Evolutionary conservation across 768 basidiomycete species (phyloP).

Genomic region (Tricholoma sp.): DNA sequence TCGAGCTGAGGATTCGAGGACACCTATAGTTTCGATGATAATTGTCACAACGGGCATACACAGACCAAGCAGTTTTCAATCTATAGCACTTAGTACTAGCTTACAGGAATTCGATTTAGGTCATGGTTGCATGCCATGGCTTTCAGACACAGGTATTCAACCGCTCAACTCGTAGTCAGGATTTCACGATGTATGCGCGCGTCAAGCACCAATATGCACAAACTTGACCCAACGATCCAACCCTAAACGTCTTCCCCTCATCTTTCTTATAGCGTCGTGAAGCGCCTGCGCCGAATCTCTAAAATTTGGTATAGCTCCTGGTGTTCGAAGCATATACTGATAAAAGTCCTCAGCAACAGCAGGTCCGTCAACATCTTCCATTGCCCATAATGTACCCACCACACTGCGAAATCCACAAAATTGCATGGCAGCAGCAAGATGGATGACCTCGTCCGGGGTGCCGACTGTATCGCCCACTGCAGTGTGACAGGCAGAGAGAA

Average conservation of each 20-base stretch:
- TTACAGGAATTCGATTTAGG: no score
- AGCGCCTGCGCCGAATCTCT: neutral
- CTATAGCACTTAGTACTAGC: no score
- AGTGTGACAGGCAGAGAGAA: conserved; percentile 12
- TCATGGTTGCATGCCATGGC: no score
- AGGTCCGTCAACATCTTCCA: neutral
- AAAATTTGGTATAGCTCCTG: no score
- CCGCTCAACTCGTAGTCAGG: no score
- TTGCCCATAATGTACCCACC: neutral
- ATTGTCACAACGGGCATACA: neutral
- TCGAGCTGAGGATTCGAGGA: conserved; percentile 35
- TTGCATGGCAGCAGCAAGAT: conserved; percentile 27
- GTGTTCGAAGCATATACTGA: neutral
- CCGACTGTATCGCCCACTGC: conserved; percentile 3
- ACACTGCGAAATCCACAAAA: no score
- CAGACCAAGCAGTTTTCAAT: no score
- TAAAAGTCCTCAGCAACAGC: neutral
- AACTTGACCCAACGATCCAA: neutral
- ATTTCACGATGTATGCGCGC: no score
- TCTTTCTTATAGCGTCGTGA: neutral
- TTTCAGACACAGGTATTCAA: no score
- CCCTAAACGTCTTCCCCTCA: neutral
- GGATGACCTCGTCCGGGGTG: conserved; percentile 23
- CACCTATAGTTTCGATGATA: conserved; percentile 2
- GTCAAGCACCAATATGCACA: neutral